phyloP scores from a whole-genome alignment of 129 eudicot species.

The Tagetes erecta region DNA sequence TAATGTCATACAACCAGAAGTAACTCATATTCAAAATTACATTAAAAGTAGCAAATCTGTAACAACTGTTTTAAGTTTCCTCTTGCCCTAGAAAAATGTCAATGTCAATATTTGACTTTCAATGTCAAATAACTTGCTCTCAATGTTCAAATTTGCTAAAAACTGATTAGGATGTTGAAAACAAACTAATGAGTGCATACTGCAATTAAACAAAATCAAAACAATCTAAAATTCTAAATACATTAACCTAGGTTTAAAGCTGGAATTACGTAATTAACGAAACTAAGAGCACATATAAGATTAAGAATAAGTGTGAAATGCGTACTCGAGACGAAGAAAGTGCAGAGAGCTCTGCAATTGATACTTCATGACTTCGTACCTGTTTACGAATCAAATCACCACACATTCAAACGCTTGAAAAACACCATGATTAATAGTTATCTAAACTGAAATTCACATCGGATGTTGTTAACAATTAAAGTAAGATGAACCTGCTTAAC shows the following conservation, averaged over 20 bases:
- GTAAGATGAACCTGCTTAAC: constrained; percentile 29
- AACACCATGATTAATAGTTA: neutral
- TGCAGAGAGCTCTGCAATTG: constrained; percentile 35
- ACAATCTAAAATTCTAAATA: neutral
- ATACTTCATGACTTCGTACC: constrained; percentile 33
- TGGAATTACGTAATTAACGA: neutral
- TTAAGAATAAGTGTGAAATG: neutral
- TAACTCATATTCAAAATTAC: neutral
- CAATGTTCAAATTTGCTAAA: neutral
- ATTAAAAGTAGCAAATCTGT: neutral
- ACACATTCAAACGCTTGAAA: constrained; percentile 8
- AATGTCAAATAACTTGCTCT: neutral
- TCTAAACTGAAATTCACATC: neutral
- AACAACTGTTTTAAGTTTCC: too few species aligned
- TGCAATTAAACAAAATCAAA: neutral
- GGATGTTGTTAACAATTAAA: neutral
- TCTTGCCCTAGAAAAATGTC: neutral
- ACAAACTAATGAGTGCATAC: neutral
- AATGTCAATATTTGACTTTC: neutral
- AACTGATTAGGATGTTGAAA: neutral
- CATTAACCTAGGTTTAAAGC: neutral
- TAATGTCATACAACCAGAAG: neutral
- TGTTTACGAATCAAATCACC: constrained; percentile 27
- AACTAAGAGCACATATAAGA: neutral
- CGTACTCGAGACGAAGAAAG: constrained; percentile 33